A percentile compares a stretch with the other conserved stretches of the same genome.
phyloP scores from a whole-genome alignment of 2,329 filamentous ascomycete species.

The Colletotrichum shisoi region DNA sequence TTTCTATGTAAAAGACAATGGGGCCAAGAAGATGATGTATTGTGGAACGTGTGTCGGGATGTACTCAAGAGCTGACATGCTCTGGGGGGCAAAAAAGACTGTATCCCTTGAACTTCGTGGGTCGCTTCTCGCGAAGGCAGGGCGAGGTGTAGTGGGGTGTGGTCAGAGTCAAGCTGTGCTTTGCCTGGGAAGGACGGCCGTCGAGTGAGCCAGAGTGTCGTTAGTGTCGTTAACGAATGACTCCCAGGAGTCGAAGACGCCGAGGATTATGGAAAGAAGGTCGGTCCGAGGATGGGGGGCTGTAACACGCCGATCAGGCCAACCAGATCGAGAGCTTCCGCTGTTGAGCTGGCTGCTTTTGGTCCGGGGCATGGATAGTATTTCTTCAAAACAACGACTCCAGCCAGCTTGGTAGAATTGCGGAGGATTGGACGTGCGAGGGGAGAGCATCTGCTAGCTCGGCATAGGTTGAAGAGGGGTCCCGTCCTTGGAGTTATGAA shows the following conservation, averaged over 20 bases:
- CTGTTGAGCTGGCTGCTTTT: conserved; percentile 5
- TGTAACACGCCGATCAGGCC: not conserved
- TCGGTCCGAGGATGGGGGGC: conserved; percentile 1
- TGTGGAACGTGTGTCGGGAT: conserved; percentile 29
- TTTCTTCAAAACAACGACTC: conserved; percentile 5
- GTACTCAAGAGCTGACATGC: conserved; percentile 25
- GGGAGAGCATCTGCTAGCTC: conserved; percentile 1
- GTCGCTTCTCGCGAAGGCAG: conserved; percentile 12
- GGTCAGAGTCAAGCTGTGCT: not conserved
- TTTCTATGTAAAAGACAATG: conserved; percentile 16
- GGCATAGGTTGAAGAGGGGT: conserved; percentile 9
- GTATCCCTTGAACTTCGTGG: conserved; percentile 25
- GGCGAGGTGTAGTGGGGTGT: not conserved
- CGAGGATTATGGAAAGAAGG: conserved; percentile 3
- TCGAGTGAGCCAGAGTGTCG: conserved; percentile 5
- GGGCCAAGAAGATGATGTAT: conserved; percentile 7
- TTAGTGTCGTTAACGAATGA: conserved; percentile 11
- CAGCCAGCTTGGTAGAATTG: not conserved
- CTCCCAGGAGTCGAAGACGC: not conserved
- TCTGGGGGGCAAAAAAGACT: conserved; percentile 10
- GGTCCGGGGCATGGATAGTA: conserved; percentile 26
- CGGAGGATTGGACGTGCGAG: not conserved
- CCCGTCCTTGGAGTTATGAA: conserved; percentile 7
- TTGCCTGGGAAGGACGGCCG: not conserved
- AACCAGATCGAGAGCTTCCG: conserved; percentile 7